Base-by-base conservation (phyloP, 352 stramenopile species). In the Phytophthora tentaculata region DNA sequence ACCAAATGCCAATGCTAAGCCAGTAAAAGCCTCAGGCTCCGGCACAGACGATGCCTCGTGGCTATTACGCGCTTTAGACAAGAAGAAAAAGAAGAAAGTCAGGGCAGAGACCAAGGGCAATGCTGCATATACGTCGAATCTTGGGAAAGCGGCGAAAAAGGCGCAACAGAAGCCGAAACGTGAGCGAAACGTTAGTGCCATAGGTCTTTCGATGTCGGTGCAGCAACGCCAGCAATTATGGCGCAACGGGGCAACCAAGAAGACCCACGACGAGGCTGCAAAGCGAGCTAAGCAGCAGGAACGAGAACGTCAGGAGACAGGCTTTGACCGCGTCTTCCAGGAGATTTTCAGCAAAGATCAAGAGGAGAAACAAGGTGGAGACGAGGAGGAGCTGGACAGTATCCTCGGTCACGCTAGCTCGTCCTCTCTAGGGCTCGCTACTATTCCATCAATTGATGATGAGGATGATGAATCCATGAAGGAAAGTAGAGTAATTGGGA, bases 271-370 rank as follows among this genome's bases (percentile, higher is more conserved):
- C 10, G 61, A 76, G 19, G 61, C 47, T 8, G 37, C 56, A 44
- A 58, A 60, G 37, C 39, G 16, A 19, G 50, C 54, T 16, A 77
- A 73, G 12, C 61, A 83, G 29, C 66, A 80, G 39, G 50, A 73
- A 55, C 65, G 65, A 62, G 71, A 75, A 45, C 75, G 51, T 7
- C 74, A 76, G 48, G 74, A 86, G 28, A 74, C 58, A 26, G 60
- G 69, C n/a, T 89, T 89, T 14, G 80, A 87, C 19, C 60, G 74
- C 12, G 80, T 84, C 13, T 89, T 86, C 56, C 66, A 83, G 20
- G 79, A 89, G 23, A 61, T 86, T 9, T 87, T 89, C 44, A 62
- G 68, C 1, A 61, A 71, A 8, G 32, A 74, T 32, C 49, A 70
- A 55, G 29, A 28, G 10, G 37, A 64, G 10, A 55, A 80, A 23